Base-by-base conservation (phyloP, 169 alveolate species). In the Plasmodium ovale region DNA sequence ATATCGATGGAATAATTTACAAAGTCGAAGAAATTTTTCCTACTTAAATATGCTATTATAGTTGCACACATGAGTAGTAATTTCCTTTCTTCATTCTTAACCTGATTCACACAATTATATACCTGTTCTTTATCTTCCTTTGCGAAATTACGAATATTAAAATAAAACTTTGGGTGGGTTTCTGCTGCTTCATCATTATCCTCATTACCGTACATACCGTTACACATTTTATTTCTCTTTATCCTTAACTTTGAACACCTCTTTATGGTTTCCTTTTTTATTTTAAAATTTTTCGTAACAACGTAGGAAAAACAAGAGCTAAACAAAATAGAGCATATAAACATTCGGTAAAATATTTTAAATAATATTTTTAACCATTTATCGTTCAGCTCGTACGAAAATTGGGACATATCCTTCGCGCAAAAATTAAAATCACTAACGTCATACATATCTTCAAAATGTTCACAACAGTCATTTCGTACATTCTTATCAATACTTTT, bases 381-480 rank as follows among this genome's bases (percentile, higher is more conserved):
- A 25, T 82, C 90, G 27, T 69, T 64, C 84, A 82, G 47, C 51
- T 82, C 71, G 14, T 82, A 65, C 16, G 58, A 82, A 42, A 42
- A 42, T 4, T 7, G 21, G 23, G 49, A 51, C 29, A 16, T 12
- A 27, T 44, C 42, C 49, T 65, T 9, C 9, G 6, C 47, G n/a
- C 1, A 51, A 9, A 65, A 2, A 56, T 82, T 70, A 53, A 65
- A 7, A 58, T 82, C 53, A 16, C 25, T 31, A 51, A 82, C 49
- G 53, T 51, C 70, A 35, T 65, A 35, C 90, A 82, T 82, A 25
- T 82, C 90, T 64, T 82, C 90, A 37, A 65, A 82, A 7, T 58
- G 0, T 23, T 25, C 7, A 21, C 9, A 58, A 7, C 6, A 21
- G 33, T 58, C 21, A 58, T 58, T 58, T 19, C 21, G 1, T 54